Conservation (phyloP, 2,329 filamentous ascomycete genomes). For the Ophiosphaerella herpotricha region DNA sequence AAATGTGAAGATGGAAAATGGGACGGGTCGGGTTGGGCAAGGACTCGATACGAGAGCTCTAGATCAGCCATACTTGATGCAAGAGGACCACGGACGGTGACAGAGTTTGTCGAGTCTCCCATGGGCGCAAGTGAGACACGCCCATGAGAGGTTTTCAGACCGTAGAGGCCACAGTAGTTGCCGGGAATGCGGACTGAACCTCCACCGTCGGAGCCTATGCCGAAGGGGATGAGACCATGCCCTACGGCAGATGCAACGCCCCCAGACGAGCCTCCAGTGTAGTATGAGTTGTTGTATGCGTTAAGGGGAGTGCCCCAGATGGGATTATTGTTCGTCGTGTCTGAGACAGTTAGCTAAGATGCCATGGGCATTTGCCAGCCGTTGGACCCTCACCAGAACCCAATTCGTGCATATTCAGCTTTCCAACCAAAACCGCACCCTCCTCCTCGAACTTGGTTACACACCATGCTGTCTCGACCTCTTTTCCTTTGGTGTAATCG, state of each 20-base stretch:
- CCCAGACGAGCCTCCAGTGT: slow-evolving; percentile 79
- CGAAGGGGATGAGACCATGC: slow-evolving; percentile 74
- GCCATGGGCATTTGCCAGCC: background rate
- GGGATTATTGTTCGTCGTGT: slow-evolving; percentile 83
- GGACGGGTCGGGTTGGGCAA: slow-evolving; percentile 72
- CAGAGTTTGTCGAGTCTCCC: slow-evolving; percentile 62
- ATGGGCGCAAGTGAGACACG: slow-evolving; percentile 66
- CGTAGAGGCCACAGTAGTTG: slow-evolving; percentile 78
- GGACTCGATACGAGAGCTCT: slow-evolving; percentile 78
- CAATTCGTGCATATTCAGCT: slow-evolving; percentile 79
- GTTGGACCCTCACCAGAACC: slow-evolving; percentile 61
- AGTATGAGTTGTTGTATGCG: slow-evolving; percentile 76
- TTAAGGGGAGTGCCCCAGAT: slow-evolving; percentile 76
- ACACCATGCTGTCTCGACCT: slow-evolving; percentile 68
- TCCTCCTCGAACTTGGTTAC: slow-evolving; percentile 72
- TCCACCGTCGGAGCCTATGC: slow-evolving; percentile 72
- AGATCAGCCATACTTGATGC: slow-evolving; percentile 77
- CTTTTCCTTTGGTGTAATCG: slow-evolving; percentile 56
- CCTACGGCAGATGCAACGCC: slow-evolving; percentile 73
- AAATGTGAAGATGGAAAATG: slow-evolving; percentile 67
- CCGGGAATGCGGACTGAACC: slow-evolving; percentile 76
- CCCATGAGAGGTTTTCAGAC: slow-evolving; percentile 77
- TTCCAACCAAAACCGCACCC: slow-evolving; percentile 76
- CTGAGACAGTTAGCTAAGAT: slow-evolving; percentile 40
- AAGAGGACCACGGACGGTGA: slow-evolving; percentile 74